Conservation (phyloP, 2,329 filamentous ascomycete genomes). For the Diaporthe ilicicola region DNA sequence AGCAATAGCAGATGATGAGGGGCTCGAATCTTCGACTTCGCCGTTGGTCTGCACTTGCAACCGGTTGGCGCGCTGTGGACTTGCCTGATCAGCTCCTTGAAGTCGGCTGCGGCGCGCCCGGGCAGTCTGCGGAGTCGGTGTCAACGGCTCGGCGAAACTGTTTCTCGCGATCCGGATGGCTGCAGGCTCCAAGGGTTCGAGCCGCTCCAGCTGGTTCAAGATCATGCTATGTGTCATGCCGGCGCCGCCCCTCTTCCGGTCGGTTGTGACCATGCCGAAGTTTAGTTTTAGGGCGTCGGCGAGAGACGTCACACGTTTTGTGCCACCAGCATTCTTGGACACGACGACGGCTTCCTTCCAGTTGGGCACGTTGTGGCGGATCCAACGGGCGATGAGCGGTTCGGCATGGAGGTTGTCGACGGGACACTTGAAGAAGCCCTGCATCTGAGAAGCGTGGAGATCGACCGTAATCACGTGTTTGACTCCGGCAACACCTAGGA, state of each 20-base stretch:
- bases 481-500: constrained; percentile 91
- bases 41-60: constrained; percentile 40
- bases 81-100: constrained; percentile 53
- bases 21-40: constrained; percentile 35
- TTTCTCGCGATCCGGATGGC: constrained; percentile 35
- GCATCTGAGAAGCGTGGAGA: constrained; percentile 97
- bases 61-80: constrained; percentile 49
- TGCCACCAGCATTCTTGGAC: constrained; percentile 97
- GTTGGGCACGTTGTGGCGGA: constrained; percentile 83
- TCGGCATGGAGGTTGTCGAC: constrained; percentile 98
- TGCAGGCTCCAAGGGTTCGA: constrained; percentile 48
- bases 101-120: constrained; percentile 35
- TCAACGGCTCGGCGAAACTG: constrained; percentile 35
- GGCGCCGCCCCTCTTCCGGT: constrained; percentile 67
- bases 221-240: constrained; percentile 84
- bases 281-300: constrained; percentile 96
- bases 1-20: constrained; percentile 39
- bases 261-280: constrained; percentile 95
- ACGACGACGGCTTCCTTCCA: constrained; percentile 96
- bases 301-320: constrained; percentile 94
- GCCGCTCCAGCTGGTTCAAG: constrained; percentile 71
- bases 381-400: constrained; percentile 94
- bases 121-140: constrained; percentile 40
- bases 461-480: constrained; percentile 98
- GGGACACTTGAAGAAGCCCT: constrained; percentile 97